These are phyloP conservation scores for Albatrellus ellisii DNA, from an alignment of 768 basidiomycete species.

Conservation along the genomic window DNA sequence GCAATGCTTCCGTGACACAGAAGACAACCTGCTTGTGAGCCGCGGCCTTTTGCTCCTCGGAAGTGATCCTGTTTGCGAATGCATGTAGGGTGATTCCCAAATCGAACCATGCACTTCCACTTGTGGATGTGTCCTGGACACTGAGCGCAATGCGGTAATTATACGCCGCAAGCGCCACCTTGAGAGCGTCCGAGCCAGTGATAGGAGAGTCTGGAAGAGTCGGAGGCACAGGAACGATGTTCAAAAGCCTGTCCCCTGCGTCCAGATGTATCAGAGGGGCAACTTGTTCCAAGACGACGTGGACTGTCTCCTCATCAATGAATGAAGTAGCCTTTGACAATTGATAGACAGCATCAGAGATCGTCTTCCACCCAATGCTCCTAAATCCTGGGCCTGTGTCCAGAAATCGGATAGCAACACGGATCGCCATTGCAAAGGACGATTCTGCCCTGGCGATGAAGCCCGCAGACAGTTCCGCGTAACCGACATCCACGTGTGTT, in stretches of 20 bases:
- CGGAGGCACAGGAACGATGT: conserved; percentile 24
- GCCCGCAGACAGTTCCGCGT: conserved; percentile 48
- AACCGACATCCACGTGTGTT: conserved; percentile 60
- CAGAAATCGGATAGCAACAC: conserved; percentile 34
- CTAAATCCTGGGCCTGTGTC: conserved; percentile 49
- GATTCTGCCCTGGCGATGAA: conserved; percentile 62
- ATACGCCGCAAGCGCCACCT: conserved; percentile 45
- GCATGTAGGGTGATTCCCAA: conserved; percentile 47
- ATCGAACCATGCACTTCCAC: conserved; percentile 62
- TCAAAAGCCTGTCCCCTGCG: conserved; percentile 28
- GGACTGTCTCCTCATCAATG: conserved; percentile 28
- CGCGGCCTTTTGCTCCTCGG: conserved; percentile 19
- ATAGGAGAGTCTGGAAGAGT: conserved; percentile 11
- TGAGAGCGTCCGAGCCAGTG: conserved; percentile 26
- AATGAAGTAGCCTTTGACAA: conserved; percentile 43
- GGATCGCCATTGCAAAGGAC: conserved; percentile 54
- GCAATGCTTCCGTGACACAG: conserved; percentile 59
- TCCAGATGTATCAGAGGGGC: conserved; percentile 27
- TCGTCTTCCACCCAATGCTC: conserved; percentile 68
- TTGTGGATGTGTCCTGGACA: conserved; percentile 32
- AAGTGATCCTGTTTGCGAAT: conserved; percentile 26
- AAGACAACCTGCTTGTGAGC: conserved; percentile 31
- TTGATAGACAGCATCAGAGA: conserved; percentile 63
- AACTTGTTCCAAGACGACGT: conserved; percentile 22
- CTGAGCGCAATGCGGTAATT: conserved; percentile 48